These are phyloP conservation scores for Suaeda aralocaspica DNA, from an alignment of 148 eudicot genomes.

Conservation along the genomic window DNA sequence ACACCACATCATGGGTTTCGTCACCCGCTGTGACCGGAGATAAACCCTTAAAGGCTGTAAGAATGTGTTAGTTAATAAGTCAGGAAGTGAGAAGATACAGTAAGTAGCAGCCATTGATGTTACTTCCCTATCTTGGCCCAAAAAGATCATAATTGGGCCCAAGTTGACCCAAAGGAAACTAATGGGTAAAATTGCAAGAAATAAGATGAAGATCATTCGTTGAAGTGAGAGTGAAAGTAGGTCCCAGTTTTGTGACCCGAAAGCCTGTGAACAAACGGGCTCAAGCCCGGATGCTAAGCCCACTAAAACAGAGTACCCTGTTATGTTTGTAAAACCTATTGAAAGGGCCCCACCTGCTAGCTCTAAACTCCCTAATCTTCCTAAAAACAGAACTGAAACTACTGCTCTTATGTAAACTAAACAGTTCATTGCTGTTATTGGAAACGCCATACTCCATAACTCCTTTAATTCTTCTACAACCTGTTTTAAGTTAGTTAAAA, in stretches of 20 bases:
- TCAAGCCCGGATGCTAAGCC: slow-evolving; percentile 89
- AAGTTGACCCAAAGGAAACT: slow-evolving; percentile 63
- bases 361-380: slow-evolving; percentile 73
- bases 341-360: slow-evolving; percentile 95
- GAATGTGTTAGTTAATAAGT: slow-evolving; percentile 61
- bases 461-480: slow-evolving; percentile 72
- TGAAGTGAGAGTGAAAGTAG: slow-evolving; percentile 54
- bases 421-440: slow-evolving; percentile 83
- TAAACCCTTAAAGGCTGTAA: slow-evolving; percentile 81
- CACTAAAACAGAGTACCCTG: slow-evolving; percentile 84
- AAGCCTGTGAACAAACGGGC: slow-evolving; percentile 81
- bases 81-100: slow-evolving; percentile 74
- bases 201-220: slow-evolving; percentile 73
- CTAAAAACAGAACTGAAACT: slow-evolving; percentile 80
- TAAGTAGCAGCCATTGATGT: slow-evolving; percentile 67
- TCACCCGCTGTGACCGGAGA: slow-evolving; percentile 79
- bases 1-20: slow-evolving; percentile 86
- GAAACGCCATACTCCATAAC: slow-evolving; percentile 76
- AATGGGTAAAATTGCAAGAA: slow-evolving; percentile 63
- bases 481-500: slow-evolving; percentile 39
- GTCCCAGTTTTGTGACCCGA: slow-evolving; percentile 60
- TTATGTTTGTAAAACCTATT: slow-evolving; percentile 88
- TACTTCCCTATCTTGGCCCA: slow-evolving; percentile 76
- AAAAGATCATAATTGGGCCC: slow-evolving; percentile 60
- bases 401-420: slow-evolving; percentile 65